These are phyloP conservation scores for Pleurotus tuber-regium DNA, from an alignment of 768 basidiomycete genomes.

Conservation along the genomic window DNA sequence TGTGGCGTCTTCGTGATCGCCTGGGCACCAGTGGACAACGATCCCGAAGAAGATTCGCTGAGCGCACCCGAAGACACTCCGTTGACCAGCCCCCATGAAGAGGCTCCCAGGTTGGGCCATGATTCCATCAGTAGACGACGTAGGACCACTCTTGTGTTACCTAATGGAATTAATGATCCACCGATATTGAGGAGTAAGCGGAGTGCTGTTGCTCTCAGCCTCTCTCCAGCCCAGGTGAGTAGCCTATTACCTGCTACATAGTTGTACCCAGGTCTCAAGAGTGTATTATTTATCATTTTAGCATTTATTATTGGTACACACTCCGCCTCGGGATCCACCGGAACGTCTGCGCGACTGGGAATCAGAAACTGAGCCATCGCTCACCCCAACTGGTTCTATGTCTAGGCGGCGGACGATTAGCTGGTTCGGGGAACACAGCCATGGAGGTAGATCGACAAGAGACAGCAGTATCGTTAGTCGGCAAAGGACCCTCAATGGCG, in stretches of 20 bases:
- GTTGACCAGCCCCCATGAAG: not conserved
- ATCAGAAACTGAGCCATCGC: constrained; percentile 31
- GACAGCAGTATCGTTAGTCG: constrained; percentile 9
- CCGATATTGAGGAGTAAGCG: constrained; percentile 49
- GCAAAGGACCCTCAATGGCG: not conserved
- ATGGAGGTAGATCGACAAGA: constrained; percentile 17
- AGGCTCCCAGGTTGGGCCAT: not conserved
- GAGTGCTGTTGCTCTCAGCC: constrained; percentile 60
- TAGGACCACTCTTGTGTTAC: constrained; percentile 45
- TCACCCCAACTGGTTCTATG: constrained; percentile 24
- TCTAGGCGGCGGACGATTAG: constrained; percentile 38
- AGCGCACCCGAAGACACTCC: constrained; percentile 14
- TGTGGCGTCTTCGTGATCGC: constrained; percentile 88
- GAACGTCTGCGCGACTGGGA: constrained; percentile 21
- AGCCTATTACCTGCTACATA: no score
- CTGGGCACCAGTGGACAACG: constrained; percentile 42
- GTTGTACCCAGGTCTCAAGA: no score
- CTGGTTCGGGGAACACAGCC: constrained; percentile 36
- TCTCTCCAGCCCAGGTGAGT: constrained; percentile 72
- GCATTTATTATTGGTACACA: constrained; percentile 66
- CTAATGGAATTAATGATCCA: constrained; percentile 40
- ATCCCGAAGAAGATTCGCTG: constrained; percentile 21
- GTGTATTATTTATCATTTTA: constrained; percentile 21
- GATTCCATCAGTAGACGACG: constrained; percentile 27
- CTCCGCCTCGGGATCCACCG: constrained; percentile 53